Conservation (phyloP, 129 eudicot genomes). For the Tanacetum coccineum region DNA sequence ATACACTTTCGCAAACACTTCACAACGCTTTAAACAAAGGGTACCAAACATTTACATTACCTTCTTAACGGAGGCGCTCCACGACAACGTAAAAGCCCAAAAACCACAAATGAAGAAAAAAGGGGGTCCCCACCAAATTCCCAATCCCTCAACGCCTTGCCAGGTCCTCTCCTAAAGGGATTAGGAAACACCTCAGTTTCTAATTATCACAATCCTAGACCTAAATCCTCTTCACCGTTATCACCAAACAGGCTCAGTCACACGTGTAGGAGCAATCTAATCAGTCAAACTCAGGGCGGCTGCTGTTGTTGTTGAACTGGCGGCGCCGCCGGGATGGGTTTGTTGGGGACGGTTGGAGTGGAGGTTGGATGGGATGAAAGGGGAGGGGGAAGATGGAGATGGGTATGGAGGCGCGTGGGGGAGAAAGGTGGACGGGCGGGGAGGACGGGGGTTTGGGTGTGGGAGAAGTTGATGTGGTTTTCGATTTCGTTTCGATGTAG, state of each 20-base stretch:
- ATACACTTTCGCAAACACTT: no score
- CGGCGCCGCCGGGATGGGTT: no score
- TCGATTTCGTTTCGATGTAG: constrained; percentile 98
- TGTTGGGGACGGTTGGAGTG: no score
- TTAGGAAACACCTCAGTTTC: constrained; percentile 91
- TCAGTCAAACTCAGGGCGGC: constrained; percentile 33
- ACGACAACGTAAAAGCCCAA: constrained; percentile 74
- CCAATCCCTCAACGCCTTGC: constrained; percentile 97
- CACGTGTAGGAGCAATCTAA: constrained; percentile 71
- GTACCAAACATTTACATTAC: constrained; percentile 23
- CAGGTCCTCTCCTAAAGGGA: constrained; percentile 95
- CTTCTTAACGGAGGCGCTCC: constrained; percentile 97
- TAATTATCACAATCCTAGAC: constrained; percentile 76
- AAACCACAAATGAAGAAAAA: constrained; percentile 94
- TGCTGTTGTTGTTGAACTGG: no score
- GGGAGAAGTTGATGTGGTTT: constrained; percentile 57
- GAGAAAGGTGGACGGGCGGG: constrained; percentile 82
- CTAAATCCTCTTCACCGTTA: constrained; percentile 85
- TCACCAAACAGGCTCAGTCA: constrained; percentile 98
- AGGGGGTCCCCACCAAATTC: constrained; percentile 99
- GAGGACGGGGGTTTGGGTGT: constrained; percentile 47
- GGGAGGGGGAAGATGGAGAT: no score
- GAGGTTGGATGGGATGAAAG: no score
- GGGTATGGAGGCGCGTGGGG: no score
- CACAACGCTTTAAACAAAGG: no score